phyloP scores from a whole-genome alignment of 208 protist genomes.

The Trypanosoma theileri region DNA sequence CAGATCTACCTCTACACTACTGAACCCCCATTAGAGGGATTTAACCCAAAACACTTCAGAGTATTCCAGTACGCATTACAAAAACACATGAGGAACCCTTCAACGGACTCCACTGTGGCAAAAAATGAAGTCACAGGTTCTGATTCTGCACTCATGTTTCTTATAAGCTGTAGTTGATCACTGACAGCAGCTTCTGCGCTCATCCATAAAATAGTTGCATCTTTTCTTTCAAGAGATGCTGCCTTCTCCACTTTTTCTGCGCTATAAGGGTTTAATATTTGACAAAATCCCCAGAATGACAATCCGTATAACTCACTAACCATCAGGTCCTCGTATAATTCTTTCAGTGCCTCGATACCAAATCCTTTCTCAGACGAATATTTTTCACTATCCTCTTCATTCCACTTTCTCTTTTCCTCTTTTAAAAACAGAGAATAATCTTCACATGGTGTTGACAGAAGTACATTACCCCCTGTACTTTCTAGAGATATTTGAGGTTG shows the following conservation, averaged over 20 bases:
- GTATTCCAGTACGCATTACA: constrained; percentile 20
- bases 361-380: constrained; percentile 6
- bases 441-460: neutral
- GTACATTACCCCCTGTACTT: neutral
- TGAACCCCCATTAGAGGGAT: constrained; percentile 2
- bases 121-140: constrained; percentile 18
- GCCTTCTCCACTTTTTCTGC: constrained; percentile 44
- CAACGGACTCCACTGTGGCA: constrained; percentile 2
- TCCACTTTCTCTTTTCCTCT: neutral
- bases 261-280: constrained; percentile 38
- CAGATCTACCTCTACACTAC: neutral
- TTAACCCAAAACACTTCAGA: constrained; percentile 10
- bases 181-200: constrained; percentile 29
- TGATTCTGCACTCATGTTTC: neutral
- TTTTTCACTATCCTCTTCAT: neutral
- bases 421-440: neutral
- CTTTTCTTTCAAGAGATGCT: constrained; percentile 37
- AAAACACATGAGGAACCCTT: constrained; percentile 18
- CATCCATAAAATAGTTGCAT: constrained; percentile 29
- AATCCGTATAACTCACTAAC: constrained; percentile 58
- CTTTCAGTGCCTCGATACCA: constrained; percentile 51
- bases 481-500: neutral
- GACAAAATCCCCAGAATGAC: constrained; percentile 64
- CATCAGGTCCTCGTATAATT: constrained; percentile 54
- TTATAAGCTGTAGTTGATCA: neutral